Base-by-base conservation (phyloP, 129 eudicot genomes). In the Artemisia tridentata region DNA sequence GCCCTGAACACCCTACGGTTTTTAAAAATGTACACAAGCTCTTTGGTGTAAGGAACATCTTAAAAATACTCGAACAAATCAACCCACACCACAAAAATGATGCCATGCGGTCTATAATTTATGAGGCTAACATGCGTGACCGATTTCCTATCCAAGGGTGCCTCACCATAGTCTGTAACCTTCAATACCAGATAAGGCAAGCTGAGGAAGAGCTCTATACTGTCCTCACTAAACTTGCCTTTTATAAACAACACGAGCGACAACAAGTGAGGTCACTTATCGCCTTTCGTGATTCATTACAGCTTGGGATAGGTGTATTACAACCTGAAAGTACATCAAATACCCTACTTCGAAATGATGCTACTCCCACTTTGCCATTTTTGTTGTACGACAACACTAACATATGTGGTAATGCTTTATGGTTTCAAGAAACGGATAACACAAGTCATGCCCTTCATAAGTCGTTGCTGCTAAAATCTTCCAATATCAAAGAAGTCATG, bases 51-150 rank as follows among this genome's bases (percentile, higher is more conserved):
- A 85, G 84, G 16, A 88, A 89, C 71, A 82, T 92, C n/a, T 62
- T 78, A 11, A 85, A 84, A 53, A 80, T 92, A 51, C 88, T 92
- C 12, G 69, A 87, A 23, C 72, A 74, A 8, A 84, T 85, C n/a
- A 80, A 78, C 60, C 86, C 88, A 0, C 20, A 59, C 21, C 90
- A 82, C 11, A 74, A 80, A 60, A 63, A 50, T 0, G 83, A 79
- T 58, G 96, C 98, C 49, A 82, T 92, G 88, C 83, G 67, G 71
- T 85, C 98, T 18, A 83, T 92, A 41, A 89, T 81, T 1, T 89
- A 60, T 54, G 88, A 92, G 23, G 89, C 98, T n/a, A 76, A 77
- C 67, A 82, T 82, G 59, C 86, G 98, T 0, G 92, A 83, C 53
- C 67, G n/a, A 52, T 77, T 55, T 34, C 96, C 98, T 13, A 89